Base-by-base conservation (phyloP, 1,139 yeast species). In the Arxiozyma slooffiae region DNA sequence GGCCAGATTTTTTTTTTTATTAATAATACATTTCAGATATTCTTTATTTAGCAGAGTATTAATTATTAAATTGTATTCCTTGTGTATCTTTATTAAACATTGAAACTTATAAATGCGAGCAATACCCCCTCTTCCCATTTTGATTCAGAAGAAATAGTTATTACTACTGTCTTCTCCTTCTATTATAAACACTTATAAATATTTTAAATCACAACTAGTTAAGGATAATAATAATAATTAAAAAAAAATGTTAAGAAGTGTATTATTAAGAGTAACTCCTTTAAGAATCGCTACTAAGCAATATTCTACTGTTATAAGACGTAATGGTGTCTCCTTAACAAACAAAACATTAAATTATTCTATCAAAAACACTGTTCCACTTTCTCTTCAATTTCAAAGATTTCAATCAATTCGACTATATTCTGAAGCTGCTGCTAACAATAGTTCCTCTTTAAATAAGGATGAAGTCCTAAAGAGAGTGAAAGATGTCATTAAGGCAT, bases 401-500 rank as follows among this genome's bases (percentile, higher is more conserved):
- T 42, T 42, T 11, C 45, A 42, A 34, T 38, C 38, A 18, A 38
- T 45, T 16, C 63, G 66, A 51, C 53, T 57, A 44, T 63, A 62
- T 53, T 55, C 64, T 38, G 57, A 55, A 23, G 50, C 59, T 2
- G n/a, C n/a, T n/a, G 39, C 48, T 18, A 30, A 30, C 4, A 30
- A n/a, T 30, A n/a, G 36, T 30, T 49, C 37, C 14, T 48, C 47
- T 23, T 50, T 62, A 38, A 57, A 54, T 52, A 59, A 58, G 46
- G 60, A 60, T 22, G 64, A 58, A 38, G 57, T 63, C 48, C 51
- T 59, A 6, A 57, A 34, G 16, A 61, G 67, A 52, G 55, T 63
- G 11, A 52, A 57, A 18, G 64, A 64, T 49, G 68, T 65, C 24
- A 59, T 65, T 48, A 62, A 60, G 51, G 57, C 67, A 0, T 65